phyloP scores from a whole-genome alignment of 2,329 filamentous ascomycete genomes.

The Clarireedia hainanense region DNA sequence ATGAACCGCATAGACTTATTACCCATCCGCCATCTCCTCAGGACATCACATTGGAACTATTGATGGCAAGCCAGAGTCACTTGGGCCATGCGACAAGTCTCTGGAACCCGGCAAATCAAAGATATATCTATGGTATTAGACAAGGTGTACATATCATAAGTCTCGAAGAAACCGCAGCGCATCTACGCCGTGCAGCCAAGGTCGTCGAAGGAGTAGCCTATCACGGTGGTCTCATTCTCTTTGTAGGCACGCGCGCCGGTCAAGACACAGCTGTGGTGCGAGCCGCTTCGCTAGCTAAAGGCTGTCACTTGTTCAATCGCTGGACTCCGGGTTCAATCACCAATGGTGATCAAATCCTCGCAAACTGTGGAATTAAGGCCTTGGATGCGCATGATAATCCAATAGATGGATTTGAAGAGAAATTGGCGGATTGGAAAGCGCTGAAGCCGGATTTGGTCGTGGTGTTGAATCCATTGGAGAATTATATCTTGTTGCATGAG shows the following conservation, averaged over 20 bases:
- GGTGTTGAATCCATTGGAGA: conserved; percentile 87
- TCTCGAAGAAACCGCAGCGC: conserved; percentile 78
- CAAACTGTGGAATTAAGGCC: conserved; percentile 59
- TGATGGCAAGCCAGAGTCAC: conserved; percentile 81
- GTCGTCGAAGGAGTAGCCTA: conserved; percentile 82
- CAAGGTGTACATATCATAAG: conserved; percentile 89
- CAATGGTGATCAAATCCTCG: conserved; percentile 86
- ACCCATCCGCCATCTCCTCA: conserved; percentile 65
- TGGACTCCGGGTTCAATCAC: conserved; percentile 92
- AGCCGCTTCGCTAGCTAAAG: conserved; percentile 69
- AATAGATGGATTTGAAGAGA: conserved; percentile 54
- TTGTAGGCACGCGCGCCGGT: conserved; percentile 78
- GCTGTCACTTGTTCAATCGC: conserved; percentile 83
- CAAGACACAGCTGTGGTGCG: conserved; percentile 75
- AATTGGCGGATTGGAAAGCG: conserved; percentile 54
- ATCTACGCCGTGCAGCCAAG: conserved; percentile 87
- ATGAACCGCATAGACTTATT: conserved; percentile 59
- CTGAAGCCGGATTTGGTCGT: conserved; percentile 86
- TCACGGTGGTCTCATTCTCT: conserved; percentile 76
- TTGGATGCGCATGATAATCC: conserved; percentile 66
- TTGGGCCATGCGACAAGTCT: conserved; percentile 84
- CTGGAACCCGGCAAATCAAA: conserved; percentile 91
- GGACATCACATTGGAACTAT: conserved; percentile 82
- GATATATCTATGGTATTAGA: conserved; percentile 88
- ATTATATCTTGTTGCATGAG: conserved; percentile 83